Conservation (phyloP, 495 filamentous ascomycete genomes). For the Aspergillus saccharolyticus region DNA sequence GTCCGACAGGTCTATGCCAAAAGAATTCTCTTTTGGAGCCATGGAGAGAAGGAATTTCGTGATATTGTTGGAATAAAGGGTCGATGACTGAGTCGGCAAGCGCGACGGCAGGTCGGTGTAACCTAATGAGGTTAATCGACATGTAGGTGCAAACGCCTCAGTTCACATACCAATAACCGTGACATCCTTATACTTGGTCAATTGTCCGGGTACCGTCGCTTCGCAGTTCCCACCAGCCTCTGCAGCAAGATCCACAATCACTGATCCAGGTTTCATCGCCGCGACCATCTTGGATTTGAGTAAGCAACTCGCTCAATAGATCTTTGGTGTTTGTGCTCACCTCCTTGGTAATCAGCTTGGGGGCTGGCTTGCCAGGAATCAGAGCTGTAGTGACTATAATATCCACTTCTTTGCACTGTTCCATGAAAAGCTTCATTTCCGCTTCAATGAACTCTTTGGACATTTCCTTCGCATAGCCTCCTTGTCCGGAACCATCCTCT, state of each 20-base stretch:
- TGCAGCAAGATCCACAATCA: slow-evolving; percentile 75
- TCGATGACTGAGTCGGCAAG: slow-evolving; percentile 74
- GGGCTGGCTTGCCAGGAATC: slow-evolving; percentile 71
- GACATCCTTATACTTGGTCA: slow-evolving; percentile 65
- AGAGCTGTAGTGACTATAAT: slow-evolving; percentile 81
- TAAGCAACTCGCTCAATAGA: background rate
- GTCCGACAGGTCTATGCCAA: slow-evolving; percentile 68
- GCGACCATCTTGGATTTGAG: slow-evolving; percentile 51
- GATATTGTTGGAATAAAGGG: slow-evolving; percentile 82
- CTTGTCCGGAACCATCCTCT: slow-evolving; percentile 75
- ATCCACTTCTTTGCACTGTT: slow-evolving; percentile 77
- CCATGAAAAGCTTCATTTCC: slow-evolving; percentile 80
- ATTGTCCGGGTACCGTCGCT: slow-evolving; percentile 62
- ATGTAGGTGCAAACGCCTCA: background rate
- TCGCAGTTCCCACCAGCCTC: slow-evolving; percentile 81
- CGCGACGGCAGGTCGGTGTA: slow-evolving; percentile 80
- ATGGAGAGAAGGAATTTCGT: slow-evolving; percentile 77
- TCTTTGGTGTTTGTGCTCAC: slow-evolving; percentile 8
- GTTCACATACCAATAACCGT: slow-evolving; percentile 65
- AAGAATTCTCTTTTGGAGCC: slow-evolving; percentile 65
- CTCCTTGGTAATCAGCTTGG: slow-evolving; percentile 69
- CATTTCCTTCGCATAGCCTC: slow-evolving; percentile 84
- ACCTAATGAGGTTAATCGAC: slow-evolving; percentile 35
- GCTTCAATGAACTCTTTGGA: slow-evolving; percentile 83
- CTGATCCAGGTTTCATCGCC: slow-evolving; percentile 75